Evolutionary conservation across 108 stramenopile species (phyloP).

Genomic region (Phaeodactylum tricornutum): DNA sequence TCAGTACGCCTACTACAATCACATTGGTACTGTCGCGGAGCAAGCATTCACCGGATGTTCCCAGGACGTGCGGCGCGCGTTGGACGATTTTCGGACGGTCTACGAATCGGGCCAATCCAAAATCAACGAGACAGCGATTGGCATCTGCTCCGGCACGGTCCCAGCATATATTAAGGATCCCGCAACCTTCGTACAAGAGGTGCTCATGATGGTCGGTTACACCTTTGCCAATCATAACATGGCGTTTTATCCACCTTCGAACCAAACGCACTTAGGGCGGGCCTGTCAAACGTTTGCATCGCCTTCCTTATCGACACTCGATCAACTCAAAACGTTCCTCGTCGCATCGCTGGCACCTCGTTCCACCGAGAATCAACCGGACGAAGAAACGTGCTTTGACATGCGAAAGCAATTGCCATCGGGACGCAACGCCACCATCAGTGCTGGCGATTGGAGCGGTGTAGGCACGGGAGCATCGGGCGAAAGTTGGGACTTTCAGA

Average conservation of each 20-base stretch:
- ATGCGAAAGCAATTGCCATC: slow-evolving; percentile 52
- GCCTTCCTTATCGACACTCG: not conserved
- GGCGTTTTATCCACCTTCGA: slow-evolving; percentile 73
- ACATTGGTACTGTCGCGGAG: slow-evolving; percentile 55
- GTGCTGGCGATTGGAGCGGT: slow-evolving; percentile 75
- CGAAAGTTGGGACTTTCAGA: slow-evolving; percentile 69
- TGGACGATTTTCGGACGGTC: slow-evolving; percentile 1
- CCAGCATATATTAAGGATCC: slow-evolving; percentile 36
- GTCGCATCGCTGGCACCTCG: not conserved
- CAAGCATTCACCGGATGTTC: slow-evolving; percentile 41
- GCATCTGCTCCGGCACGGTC: slow-evolving; percentile 30
- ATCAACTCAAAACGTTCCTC: not conserved
- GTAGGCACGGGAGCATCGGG: slow-evolving; percentile 67
- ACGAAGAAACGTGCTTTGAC: slow-evolving; percentile 39
- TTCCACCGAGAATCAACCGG: not conserved
- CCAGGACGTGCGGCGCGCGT: slow-evolving; percentile 6
- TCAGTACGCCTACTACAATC: slow-evolving; percentile 56
- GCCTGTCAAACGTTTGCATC: slow-evolving; percentile 23
- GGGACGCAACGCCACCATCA: slow-evolving; percentile 51
- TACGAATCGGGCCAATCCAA: not conserved
- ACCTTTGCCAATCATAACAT: slow-evolving; percentile 82
- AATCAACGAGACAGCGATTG: slow-evolving; percentile 5
- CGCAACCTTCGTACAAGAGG: slow-evolving; percentile 37
- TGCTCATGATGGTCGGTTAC: slow-evolving; percentile 76
- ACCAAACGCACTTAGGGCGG: slow-evolving; percentile 30